These are phyloP conservation scores for Lagerstroemia speciosa DNA, from an alignment of 345 rosid species.

Conservation along the genomic window DNA sequence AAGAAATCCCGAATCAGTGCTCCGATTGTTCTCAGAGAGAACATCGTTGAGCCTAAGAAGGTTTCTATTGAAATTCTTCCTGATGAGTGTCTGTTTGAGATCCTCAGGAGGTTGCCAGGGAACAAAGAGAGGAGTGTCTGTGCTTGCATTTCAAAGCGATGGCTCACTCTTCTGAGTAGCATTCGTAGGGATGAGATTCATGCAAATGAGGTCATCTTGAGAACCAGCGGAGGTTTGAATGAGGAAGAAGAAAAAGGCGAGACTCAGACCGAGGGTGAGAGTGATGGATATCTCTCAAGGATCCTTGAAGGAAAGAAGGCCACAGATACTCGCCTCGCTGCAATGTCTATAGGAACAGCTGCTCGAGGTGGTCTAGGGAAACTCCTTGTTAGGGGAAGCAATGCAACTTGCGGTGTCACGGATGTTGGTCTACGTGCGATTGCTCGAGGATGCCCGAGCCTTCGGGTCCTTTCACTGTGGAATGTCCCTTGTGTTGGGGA, in stretches of 20 bases:
- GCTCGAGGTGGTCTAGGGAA: slow-evolving; percentile 78
- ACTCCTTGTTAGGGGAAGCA: slow-evolving; percentile 49
- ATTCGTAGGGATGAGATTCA: slow-evolving; percentile 52
- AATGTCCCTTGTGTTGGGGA: slow-evolving; percentile 53
- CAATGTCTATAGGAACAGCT: slow-evolving; percentile 82
- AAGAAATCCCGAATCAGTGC: slow-evolving; percentile 75
- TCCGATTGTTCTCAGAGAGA: slow-evolving; percentile 46
- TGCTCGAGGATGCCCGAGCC: slow-evolving; percentile 68
- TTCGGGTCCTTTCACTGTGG: slow-evolving; percentile 66
- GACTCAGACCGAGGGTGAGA: slow-evolving; percentile 20
- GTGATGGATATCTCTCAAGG: slow-evolving; percentile 64
- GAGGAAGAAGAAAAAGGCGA: slow-evolving; percentile 9
- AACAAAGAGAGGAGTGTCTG: slow-evolving; percentile 68
- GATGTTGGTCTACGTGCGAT: slow-evolving; percentile 61
- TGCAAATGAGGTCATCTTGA: slow-evolving; percentile 12
- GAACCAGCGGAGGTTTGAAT: not conserved
- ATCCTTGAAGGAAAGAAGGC: slow-evolving; percentile 86
- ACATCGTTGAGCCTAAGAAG: slow-evolving; percentile 44
- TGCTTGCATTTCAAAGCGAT: slow-evolving; percentile 78
- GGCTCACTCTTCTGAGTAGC: slow-evolving; percentile 72
- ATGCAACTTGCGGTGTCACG: slow-evolving; percentile 43
- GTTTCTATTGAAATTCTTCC: slow-evolving; percentile 69
- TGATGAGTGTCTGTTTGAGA: slow-evolving; percentile 76
- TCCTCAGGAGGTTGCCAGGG: slow-evolving; percentile 62
- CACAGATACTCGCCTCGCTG: slow-evolving; percentile 76